Conservation (phyloP, 352 stramenopile species). For the Blastocystis sp. region DNA sequence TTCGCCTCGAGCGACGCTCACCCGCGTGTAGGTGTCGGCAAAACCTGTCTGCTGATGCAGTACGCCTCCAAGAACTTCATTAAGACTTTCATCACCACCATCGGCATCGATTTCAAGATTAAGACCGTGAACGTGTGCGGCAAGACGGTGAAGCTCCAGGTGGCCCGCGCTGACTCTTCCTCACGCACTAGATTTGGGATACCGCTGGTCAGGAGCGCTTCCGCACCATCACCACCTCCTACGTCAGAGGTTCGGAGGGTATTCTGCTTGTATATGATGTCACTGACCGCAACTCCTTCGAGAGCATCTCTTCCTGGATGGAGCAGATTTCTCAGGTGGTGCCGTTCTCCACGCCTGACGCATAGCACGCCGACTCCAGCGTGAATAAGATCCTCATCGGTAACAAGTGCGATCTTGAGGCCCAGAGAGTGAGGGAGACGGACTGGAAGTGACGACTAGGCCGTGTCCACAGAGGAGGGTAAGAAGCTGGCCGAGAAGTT, state of each 20-base stretch:
- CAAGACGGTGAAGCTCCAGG: constrained; percentile 93
- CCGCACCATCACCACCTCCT: constrained; percentile 95
- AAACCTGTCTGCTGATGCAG: constrained; percentile 81
- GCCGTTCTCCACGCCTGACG: constrained; percentile 71
- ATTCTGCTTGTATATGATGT: constrained; percentile 95
- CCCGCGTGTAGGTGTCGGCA: constrained; percentile 76
- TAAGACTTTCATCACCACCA: constrained; percentile 83
- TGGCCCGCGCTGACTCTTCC: neutral
- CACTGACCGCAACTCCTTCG: constrained; percentile 91
- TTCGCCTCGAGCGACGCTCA: constrained; percentile 13
- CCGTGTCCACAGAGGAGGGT: constrained; percentile 88
- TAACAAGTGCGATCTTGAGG: constrained; percentile 98
- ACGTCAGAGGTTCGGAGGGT: constrained; percentile 93
- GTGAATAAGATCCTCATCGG: constrained; percentile 99
- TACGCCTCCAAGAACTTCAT: constrained; percentile 83
- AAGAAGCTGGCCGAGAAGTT: constrained; percentile 88
- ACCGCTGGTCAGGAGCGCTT: constrained; percentile 97
- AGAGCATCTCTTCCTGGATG: constrained; percentile 95
- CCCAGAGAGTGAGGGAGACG: constrained; percentile 83
- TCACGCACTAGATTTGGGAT: constrained; percentile 87
- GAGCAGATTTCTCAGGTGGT: constrained; percentile 83
- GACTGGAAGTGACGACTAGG: constrained; percentile 72
- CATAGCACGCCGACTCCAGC: constrained; percentile 94
- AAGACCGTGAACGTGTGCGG: constrained; percentile 83
- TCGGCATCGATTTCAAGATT: constrained; percentile 86